Conservation (phyloP, 441 rosid species). For the Raphanus hybrid region DNA sequence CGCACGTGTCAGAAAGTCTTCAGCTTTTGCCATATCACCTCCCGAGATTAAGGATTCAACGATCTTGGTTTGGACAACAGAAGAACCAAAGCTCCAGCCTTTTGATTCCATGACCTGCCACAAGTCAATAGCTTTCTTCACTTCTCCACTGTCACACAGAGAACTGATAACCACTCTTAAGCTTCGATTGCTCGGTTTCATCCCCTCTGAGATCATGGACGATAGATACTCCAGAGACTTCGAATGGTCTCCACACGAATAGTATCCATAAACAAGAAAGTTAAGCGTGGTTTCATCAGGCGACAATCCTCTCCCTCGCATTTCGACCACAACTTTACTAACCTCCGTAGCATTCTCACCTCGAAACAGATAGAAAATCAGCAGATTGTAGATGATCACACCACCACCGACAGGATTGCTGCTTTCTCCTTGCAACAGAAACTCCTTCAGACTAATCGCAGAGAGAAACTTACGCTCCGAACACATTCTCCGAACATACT, state of each 20-base stretch:
- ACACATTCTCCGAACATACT: slow-evolving; percentile 58
- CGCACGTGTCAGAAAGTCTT: slow-evolving; percentile 55
- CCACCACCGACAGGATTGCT: slow-evolving; percentile 34
- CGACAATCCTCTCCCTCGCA: slow-evolving; percentile 49
- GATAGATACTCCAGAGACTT: slow-evolving; percentile 53
- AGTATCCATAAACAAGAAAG: slow-evolving; percentile 71
- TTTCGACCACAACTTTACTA: slow-evolving; percentile 50
- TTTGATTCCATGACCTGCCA: slow-evolving; percentile 63
- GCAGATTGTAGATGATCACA: slow-evolving; percentile 53
- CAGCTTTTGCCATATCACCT: slow-evolving; percentile 60
- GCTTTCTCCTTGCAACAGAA: slow-evolving; percentile 49
- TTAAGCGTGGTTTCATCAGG: slow-evolving; percentile 67
- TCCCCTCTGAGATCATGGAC: slow-evolving; percentile 63
- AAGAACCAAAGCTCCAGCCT: slow-evolving; percentile 56
- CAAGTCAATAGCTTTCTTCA: slow-evolving; percentile 52
- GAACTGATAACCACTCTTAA: slow-evolving; percentile 51
- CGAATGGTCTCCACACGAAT: slow-evolving; percentile 48
- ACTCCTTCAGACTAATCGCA: slow-evolving; percentile 58
- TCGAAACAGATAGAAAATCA: slow-evolving; percentile 59
- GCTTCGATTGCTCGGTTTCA: slow-evolving; percentile 63
- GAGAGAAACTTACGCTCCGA: slow-evolving; percentile 41
- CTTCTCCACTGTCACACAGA: slow-evolving; percentile 55
- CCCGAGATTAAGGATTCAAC: slow-evolving; percentile 53
- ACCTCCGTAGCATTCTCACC: slow-evolving; percentile 46
- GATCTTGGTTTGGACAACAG: slow-evolving; percentile 53